These are phyloP conservation scores for Beauveria sp. DNA, from an alignment of 2,329 filamentous ascomycete species.

Conservation along the genomic window DNA sequence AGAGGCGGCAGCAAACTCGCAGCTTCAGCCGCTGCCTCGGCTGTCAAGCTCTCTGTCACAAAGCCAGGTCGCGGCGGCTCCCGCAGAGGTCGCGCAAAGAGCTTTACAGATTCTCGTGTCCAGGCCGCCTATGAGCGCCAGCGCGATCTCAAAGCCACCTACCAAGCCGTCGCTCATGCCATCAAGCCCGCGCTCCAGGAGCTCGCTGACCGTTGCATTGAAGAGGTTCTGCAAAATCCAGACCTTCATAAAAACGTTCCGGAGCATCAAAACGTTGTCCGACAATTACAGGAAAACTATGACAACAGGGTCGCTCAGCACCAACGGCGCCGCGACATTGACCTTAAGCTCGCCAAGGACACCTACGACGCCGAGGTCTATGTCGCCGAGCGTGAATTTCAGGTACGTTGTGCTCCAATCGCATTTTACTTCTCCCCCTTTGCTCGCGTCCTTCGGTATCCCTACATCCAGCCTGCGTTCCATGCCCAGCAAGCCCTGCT, in stretches of 20 bases:
- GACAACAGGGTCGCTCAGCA: constrained; percentile 24
- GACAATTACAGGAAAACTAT: constrained; percentile 35
- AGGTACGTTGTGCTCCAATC: constrained; percentile 26
- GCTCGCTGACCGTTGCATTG: constrained; percentile 52
- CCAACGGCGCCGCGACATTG: constrained; percentile 25
- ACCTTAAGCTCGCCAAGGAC: constrained; percentile 31
- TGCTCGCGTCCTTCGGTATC: neutral
- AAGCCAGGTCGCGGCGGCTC: constrained; percentile 31
- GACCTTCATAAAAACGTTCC: constrained; percentile 43
- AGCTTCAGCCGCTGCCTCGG: constrained; percentile 23
- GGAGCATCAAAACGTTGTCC: constrained; percentile 44
- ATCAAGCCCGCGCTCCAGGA: constrained; percentile 60
- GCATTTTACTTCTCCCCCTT: neutral
- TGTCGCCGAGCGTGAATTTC: constrained; percentile 27
- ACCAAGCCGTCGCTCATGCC: constrained; percentile 52
- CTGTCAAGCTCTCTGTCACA: constrained; percentile 25
- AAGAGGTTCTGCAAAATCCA: constrained; percentile 47
- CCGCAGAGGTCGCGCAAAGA: constrained; percentile 46
- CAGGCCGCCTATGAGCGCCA: constrained; percentile 56
- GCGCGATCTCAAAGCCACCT: constrained; percentile 58
- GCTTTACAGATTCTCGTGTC: constrained; percentile 44
- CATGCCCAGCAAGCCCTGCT: neutral
- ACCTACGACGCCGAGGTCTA: constrained; percentile 26
- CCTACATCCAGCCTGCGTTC: constrained; percentile 1
- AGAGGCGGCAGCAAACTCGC: constrained; percentile 17